phyloP scores from a whole-genome alignment of 1,284 basidiomycete species.

The Apiotrichum sp. region DNA sequence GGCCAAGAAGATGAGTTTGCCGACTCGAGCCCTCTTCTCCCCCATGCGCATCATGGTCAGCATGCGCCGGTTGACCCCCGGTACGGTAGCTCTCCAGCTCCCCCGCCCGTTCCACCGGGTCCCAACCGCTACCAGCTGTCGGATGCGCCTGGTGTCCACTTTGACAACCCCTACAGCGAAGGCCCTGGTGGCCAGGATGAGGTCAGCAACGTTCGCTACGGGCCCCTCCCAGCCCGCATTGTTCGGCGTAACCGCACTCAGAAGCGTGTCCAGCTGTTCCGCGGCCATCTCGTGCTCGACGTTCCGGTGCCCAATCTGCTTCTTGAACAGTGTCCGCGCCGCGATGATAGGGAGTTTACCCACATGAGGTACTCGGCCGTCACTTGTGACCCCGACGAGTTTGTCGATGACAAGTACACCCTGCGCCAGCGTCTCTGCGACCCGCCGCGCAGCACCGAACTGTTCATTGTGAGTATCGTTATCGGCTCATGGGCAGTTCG shows the following conservation, averaged over 20 bases:
- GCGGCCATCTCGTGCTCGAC: constrained; percentile 85
- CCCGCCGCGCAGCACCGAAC: constrained; percentile 65
- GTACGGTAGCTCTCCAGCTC: constrained; percentile 9
- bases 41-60: background rate
- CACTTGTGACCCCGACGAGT: constrained; percentile 90
- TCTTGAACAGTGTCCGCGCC: constrained; percentile 66
- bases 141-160: constrained; percentile 3
- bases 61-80: constrained; percentile 29
- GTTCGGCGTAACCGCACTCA: constrained; percentile 83
- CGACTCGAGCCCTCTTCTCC: constrained; percentile 36
- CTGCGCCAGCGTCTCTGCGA: constrained; percentile 74
- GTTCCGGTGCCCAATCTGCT: constrained; percentile 77
- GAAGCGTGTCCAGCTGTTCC: constrained; percentile 81
- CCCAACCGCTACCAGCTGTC: background rate
- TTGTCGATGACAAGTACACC: constrained; percentile 68
- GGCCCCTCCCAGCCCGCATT: constrained; percentile 76
- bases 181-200: constrained; percentile 19
- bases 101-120: background rate
- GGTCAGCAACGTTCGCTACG: constrained; percentile 56
- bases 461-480: constrained; percentile 57
- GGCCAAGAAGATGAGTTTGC: constrained; percentile 32
- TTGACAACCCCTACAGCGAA: constrained; percentile 13
- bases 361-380: constrained; percentile 90
- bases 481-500: no score
- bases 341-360: constrained; percentile 81